Base-by-base conservation (phyloP, 768 basidiomycete genomes). In the Rhodocollybia butyracea region DNA sequence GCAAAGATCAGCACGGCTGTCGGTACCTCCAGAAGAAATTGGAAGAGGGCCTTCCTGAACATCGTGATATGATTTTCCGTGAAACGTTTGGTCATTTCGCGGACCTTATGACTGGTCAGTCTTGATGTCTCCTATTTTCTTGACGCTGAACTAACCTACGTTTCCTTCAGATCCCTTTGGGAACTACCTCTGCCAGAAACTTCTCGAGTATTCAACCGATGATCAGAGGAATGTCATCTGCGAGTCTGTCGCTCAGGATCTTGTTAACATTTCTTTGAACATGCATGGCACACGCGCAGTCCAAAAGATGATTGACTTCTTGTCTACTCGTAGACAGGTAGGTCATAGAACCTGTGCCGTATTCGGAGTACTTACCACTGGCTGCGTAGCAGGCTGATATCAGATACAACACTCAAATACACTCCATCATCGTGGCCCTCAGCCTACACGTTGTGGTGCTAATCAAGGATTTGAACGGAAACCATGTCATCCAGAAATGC, bases 251-350 rank as follows among this genome's bases (percentile, higher is more conserved):
- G 93, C 95, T 31, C 91, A 94, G 66, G 97, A 99, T 63, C 82
- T 99, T 47, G 97, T 99, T 64, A 94, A 89, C 68, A 98, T 99
- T 66, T 97, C 94, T 31, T 79, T 99, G 59, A 99, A 99, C 74
- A 99, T 99, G 97, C 97, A 99, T 72, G 97, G 97, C 30, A 99
- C 97, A 30, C 87, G 97, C 58, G 97, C 97, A 26, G 97, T 98
- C 56, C 97, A 99, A 77, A 98, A 98, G 78, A 98, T 98, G 96
- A 97, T 99, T 60, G 97, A 99, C 71, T 98, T 97, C 78, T 75
- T 99, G 67, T 96, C 95, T 21, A 94, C 92, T 52, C 86, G 91
- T 64, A 79, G 97, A 66, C 93, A 94, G 89, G 91, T 78, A 76
- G 82, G 87, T 83, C 59, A 57, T 46, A 54, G 65, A 66, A 3